phyloP scores from a whole-genome alignment of 495 filamentous ascomycete genomes.

The Trichodelitschia bisporula region DNA sequence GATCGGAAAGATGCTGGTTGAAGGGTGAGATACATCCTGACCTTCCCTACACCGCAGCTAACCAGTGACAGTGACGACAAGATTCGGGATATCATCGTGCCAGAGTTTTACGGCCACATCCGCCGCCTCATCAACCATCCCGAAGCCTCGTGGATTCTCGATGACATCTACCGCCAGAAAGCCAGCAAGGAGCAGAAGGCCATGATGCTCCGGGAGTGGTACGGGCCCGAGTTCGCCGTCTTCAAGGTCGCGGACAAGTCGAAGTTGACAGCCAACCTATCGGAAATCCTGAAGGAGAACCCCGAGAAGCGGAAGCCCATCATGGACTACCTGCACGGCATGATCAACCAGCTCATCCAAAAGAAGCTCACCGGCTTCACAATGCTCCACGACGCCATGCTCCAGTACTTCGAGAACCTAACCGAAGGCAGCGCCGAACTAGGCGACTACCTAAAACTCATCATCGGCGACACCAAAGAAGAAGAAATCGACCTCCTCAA shows the following conservation, averaged over 20 bases:
- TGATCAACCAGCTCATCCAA: conserved; percentile 75
- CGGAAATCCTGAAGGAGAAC: conserved; percentile 41
- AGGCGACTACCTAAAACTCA: conserved; percentile 65
- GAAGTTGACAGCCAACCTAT: conserved; percentile 31
- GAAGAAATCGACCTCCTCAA: conserved; percentile 71
- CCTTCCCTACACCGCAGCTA: background rate
- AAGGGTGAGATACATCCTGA: conserved; percentile 23
- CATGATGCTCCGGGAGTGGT: conserved; percentile 79
- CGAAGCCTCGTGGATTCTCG: conserved; percentile 88
- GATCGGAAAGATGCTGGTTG: conserved; percentile 78
- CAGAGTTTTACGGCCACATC: conserved; percentile 85
- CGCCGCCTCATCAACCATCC: conserved; percentile 83
- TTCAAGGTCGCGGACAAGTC: conserved; percentile 33
- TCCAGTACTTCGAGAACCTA: conserved; percentile 75
- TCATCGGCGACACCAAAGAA: conserved; percentile 28
- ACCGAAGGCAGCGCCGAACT: conserved; percentile 52
- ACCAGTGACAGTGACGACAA: conserved; percentile 31
- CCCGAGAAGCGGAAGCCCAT: conserved; percentile 72
- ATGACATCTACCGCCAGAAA: conserved; percentile 77
- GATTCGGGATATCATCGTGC: conserved; percentile 63
- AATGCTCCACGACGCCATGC: conserved; percentile 91
- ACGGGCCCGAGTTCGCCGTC: conserved; percentile 76
- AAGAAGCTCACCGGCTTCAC: conserved; percentile 92
- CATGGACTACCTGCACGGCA: conserved; percentile 57
- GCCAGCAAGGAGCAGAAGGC: conserved; percentile 67